Percentiles rank a stretch among this genome's conserved stretches.
phyloP scores from a whole-genome alignment of 805 yeast species.

The Lachancea meyersii region DNA sequence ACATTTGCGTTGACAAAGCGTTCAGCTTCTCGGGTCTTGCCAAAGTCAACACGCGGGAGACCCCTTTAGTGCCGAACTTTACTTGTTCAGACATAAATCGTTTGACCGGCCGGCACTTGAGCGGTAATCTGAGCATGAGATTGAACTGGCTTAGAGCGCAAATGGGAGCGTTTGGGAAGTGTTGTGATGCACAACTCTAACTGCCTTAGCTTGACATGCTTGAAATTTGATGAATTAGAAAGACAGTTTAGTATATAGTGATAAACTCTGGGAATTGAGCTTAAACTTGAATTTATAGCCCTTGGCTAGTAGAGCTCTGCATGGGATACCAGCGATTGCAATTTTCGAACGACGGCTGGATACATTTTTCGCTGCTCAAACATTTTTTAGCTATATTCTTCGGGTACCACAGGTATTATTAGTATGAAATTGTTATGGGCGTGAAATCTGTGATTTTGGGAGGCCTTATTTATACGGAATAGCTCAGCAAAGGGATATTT shows the following conservation, averaged over 20 bases:
- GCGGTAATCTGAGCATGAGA: conserved; percentile 8
- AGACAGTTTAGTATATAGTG: not conserved
- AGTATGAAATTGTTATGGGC: too few relatives aligned
- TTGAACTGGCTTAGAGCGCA: not conserved
- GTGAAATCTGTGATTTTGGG: too few relatives aligned
- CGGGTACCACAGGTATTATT: too few relatives aligned
- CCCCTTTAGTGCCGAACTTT: conserved; percentile 30
- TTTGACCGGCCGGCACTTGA: conserved; percentile 4
- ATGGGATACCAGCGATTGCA: too few relatives aligned
- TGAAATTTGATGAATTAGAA: not conserved
- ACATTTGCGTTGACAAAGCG: conserved; percentile 76
- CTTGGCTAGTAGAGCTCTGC: too few relatives aligned
- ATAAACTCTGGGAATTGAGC: not conserved
- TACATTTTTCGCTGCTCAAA: too few relatives aligned
- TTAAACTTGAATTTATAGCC: not conserved
- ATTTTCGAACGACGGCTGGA: too few relatives aligned
- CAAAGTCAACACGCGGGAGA: conserved; percentile 66
- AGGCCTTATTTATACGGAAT: too few relatives aligned
- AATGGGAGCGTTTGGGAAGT: not conserved
- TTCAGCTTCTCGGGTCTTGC: conserved; percentile 81
- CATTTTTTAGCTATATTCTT: too few relatives aligned
- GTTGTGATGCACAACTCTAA: not conserved
- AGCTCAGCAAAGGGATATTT: too few relatives aligned
- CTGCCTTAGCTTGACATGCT: not conserved
- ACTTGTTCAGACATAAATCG: conserved; percentile 12